phyloP scores from a whole-genome alignment of 768 basidiomycete genomes.

The Leucosporidium scottii region DNA sequence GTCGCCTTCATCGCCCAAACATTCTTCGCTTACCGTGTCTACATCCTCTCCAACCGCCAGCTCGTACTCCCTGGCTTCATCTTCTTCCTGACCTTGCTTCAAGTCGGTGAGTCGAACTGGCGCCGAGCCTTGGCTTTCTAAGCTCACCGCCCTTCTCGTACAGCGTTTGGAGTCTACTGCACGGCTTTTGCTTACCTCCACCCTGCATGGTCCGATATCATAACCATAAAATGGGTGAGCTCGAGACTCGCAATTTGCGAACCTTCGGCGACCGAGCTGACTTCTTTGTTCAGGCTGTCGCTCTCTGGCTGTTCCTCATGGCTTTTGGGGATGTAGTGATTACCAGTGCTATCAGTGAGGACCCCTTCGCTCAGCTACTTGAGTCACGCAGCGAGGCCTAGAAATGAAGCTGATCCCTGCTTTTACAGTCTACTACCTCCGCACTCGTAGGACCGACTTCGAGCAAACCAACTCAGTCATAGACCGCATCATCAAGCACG shows the following conservation, averaged over 20 bases:
- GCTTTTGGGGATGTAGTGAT: not conserved
- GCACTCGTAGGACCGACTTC: not conserved
- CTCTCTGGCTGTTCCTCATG: constrained; percentile 1
- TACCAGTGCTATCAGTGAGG: not conserved
- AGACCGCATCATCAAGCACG: not conserved
- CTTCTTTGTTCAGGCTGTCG: not conserved
- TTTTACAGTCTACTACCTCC: not conserved
- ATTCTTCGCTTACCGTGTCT: not conserved
- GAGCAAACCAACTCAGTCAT: not conserved
- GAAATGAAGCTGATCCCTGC: not conserved
- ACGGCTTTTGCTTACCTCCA: not conserved
- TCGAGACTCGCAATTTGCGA: too few species aligned
- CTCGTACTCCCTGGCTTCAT: not conserved
- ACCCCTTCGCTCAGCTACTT: too few species aligned
- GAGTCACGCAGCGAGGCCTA: too few species aligned
- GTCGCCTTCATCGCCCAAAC: not conserved
- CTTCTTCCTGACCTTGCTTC: not conserved
- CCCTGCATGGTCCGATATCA: not conserved
- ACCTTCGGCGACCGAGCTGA: too few species aligned
- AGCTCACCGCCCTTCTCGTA: not conserved
- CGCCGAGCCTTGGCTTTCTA: too few species aligned
- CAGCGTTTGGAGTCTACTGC: not conserved
- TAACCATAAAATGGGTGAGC: not conserved
- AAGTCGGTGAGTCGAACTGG: not conserved
- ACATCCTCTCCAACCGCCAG: not conserved